Conservation (phyloP, 2,329 filamentous ascomycete genomes). For the Ophiognomonia clavigignenti-juglandacearum region DNA sequence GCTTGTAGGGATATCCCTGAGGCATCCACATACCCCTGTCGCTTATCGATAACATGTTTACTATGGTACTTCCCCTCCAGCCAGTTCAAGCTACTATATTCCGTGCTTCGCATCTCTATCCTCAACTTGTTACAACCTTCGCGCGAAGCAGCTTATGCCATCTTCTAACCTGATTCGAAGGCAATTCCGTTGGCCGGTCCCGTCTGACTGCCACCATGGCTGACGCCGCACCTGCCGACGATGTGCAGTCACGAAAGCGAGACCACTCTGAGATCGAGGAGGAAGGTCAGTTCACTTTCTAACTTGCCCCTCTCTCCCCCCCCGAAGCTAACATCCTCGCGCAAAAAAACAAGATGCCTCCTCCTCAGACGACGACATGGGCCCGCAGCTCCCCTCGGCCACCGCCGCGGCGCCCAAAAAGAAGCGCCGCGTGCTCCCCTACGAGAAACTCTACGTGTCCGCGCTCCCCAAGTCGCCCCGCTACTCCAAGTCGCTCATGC, state of each 20-base stretch:
- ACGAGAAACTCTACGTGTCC: conserved; percentile 92
- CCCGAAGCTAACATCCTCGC: no score
- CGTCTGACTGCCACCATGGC: conserved; percentile 24
- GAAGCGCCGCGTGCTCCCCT: conserved; percentile 83
- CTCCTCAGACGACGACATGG: conserved; percentile 89
- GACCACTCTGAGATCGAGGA: conserved; percentile 51
- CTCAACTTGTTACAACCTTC: no score
- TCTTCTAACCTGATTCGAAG: no score
- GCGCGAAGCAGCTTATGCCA: no score
- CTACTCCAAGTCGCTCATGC: conserved; percentile 97
- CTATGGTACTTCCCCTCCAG: no score
- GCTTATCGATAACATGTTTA: no score
- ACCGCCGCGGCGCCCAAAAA: conserved; percentile 74
- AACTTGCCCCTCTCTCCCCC: conserved; percentile 10
- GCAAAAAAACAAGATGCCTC: no score
- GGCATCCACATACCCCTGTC: no score
- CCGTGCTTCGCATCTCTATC: no score
- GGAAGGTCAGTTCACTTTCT: conserved; percentile 27
- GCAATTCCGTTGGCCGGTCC: no score
- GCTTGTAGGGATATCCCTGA: no score
- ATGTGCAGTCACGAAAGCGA: conserved; percentile 43
- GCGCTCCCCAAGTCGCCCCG: conserved; percentile 75
- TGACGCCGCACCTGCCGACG: conserved; percentile 23
- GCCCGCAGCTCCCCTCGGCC: conserved; percentile 79
- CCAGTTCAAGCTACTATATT: no score